These are phyloP conservation scores for Magnolia officinalis DNA, from an alignment of 164 flowering plant species.

Conservation along the genomic window DNA sequence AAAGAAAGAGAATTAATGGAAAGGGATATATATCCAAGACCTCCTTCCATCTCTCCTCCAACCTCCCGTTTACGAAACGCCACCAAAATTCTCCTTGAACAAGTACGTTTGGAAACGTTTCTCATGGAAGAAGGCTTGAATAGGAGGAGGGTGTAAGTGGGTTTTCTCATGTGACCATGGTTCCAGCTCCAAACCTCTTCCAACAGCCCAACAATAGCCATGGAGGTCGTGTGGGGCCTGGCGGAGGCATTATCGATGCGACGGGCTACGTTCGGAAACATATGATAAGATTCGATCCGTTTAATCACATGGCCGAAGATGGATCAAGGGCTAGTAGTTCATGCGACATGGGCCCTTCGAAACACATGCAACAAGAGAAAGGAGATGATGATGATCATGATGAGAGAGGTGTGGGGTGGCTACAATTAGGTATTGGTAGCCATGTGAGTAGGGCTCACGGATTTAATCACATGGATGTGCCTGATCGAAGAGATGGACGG, in stretches of 20 bases:
- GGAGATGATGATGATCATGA: not conserved
- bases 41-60: not conserved
- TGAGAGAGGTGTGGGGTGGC: slow-evolving; percentile 49
- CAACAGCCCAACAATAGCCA: slow-evolving; percentile 20
- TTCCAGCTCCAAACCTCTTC: slow-evolving; percentile 41
- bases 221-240: slow-evolving; percentile 19
- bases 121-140: not conserved
- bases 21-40: slow-evolving; percentile 69
- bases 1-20: slow-evolving; percentile 79
- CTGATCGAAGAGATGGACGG: slow-evolving; percentile 20
- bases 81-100: not conserved
- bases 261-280: not conserved
- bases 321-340: slow-evolving; percentile 52
- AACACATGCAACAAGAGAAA: slow-evolving; percentile 1
- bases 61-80: not conserved
- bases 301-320: slow-evolving; percentile 53
- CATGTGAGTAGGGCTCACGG: slow-evolving; percentile 5
- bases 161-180: slow-evolving; percentile 50
- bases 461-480: not conserved
- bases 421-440: slow-evolving; percentile 65
- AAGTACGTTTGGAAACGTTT: not conserved
- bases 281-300: slow-evolving; percentile 26
- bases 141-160: slow-evolving; percentile 4
- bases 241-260: not conserved
- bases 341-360: slow-evolving; percentile 40